Base-by-base conservation (phyloP, 805 yeast species). In the Scheffersomyces lignosus region DNA sequence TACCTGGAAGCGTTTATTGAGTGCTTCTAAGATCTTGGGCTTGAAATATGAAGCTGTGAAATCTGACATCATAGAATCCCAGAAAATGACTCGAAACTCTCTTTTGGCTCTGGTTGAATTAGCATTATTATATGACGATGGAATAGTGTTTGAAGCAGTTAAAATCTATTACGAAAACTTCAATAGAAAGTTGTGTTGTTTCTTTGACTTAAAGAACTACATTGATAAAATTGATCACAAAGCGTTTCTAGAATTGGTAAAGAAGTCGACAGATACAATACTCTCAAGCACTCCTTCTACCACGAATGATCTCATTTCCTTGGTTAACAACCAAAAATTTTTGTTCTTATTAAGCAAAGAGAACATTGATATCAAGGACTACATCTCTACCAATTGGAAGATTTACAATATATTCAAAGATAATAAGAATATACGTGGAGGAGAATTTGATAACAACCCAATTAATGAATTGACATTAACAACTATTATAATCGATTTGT, bases 391-490 rank as follows among this genome's bases (percentile, higher is more conserved):
- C 17, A 41, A 40, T 24, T 41, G 48, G 48, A 26, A 22, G 5
- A 31, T 44, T 18, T 82, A 73, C 52, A 58, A 62, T 12, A 45
- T 54, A 12, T 68, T 71, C 27, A 36, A 44, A 36, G 42, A 43
- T 29, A 37, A 64, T 58, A 40, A 56, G 49, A 13, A 54, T 68
- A 25, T 58, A 73, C 31, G 32, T 77, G 51, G 64, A 69, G 32
- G 72, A 69, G 37, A 83, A 26, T 40, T 83, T 27, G 96, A 89
- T 54, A 84, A 83, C 54, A 83, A 81, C 44, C 55, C 78, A 2
- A 86, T 84, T 5, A 80, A 83, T 42, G 87, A 82, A 37, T 73
- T 86, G 31, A 57, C 86, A 7, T 54, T 88, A 4, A 58, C 82
- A 32, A 75, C 81, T 1, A 70, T 80, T 0, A 39, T 52, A n/a